Conservation (phyloP, 139 green algal species). For the Chlamydomonas asymmetrica region DNA sequence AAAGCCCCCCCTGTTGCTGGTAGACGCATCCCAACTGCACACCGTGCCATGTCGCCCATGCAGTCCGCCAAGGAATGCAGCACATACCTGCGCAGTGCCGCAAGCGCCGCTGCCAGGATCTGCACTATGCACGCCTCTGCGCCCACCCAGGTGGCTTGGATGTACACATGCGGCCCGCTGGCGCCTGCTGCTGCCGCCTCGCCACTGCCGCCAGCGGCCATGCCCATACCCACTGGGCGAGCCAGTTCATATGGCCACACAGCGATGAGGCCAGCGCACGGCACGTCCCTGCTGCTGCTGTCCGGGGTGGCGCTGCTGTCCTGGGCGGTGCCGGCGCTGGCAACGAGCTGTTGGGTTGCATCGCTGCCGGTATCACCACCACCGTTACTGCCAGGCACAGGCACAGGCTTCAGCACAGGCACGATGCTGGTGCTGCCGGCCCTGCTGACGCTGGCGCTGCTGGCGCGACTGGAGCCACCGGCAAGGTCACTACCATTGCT, state of each 20-base stretch:
- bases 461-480: neutral
- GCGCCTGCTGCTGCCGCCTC: neutral
- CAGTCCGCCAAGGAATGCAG: neutral
- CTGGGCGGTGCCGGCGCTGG: neutral
- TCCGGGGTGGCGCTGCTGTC: too few relatives aligned
- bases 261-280: neutral
- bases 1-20: too few relatives aligned
- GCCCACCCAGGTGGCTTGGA: too few relatives aligned
- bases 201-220: neutral
- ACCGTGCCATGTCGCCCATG: neutral
- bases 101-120: slow-evolving; percentile 26
- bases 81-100: slow-evolving; percentile 12
- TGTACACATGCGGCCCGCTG: too few relatives aligned
- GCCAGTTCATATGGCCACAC: neutral
- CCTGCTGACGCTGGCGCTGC: too few relatives aligned
- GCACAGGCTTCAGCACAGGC: neutral
- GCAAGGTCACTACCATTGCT: neutral
- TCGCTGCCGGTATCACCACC: too few relatives aligned
- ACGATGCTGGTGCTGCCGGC: neutral
- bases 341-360: too few relatives aligned
- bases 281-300: too few relatives aligned
- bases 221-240: neutral
- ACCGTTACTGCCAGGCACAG: neutral
- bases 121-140: slow-evolving; percentile 1
- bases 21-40: too few relatives aligned